A percentile compares a stretch with the other conserved stretches of the same genome.
These are phyloP conservation scores for Fusarium sp. DNA, from an alignment of 2,329 filamentous ascomycete genomes.

Conservation along the genomic window DNA sequence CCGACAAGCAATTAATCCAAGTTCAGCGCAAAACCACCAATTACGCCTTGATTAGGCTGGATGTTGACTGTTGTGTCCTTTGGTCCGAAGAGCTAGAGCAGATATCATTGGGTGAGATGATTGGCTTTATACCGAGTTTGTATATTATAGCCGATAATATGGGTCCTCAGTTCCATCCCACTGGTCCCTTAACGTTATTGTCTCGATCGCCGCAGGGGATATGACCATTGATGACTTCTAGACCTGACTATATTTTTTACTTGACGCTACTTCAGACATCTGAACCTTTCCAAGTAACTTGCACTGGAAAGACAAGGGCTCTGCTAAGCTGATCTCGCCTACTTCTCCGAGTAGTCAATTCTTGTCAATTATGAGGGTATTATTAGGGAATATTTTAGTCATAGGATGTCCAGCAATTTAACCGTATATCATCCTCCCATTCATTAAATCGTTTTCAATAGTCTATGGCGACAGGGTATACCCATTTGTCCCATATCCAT, in stretches of 20 bases:
- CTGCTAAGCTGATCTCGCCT: accelerated
- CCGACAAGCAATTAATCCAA: accelerated
- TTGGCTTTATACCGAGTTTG: not conserved
- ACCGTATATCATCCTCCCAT: not conserved
- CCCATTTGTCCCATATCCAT: conserved; percentile 18
- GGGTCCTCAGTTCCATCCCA: not conserved
- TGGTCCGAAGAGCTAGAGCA: not conserved
- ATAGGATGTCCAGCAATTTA: conserved; percentile 1
- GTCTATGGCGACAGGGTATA: not conserved
- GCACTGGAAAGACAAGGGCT: accelerated
- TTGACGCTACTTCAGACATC: not conserved
- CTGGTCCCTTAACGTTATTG: too few relatives aligned
- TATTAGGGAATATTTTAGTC: not conserved
- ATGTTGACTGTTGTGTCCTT: not conserved
- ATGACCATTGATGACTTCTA: not conserved
- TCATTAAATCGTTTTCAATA: not conserved
- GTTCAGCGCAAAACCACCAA: not conserved
- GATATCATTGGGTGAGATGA: not conserved
- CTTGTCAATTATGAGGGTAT: not conserved
- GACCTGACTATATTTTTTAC: not conserved
- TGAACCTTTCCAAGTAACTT: accelerated
- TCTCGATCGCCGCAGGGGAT: not conserved
- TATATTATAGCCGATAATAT: not conserved
- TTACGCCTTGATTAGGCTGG: not conserved
- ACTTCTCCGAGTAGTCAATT: not conserved